Evolutionary conservation across 1,284 basidiomycete genomes (phyloP).

Genomic region (Austroboletus novae-zelandiae): DNA sequence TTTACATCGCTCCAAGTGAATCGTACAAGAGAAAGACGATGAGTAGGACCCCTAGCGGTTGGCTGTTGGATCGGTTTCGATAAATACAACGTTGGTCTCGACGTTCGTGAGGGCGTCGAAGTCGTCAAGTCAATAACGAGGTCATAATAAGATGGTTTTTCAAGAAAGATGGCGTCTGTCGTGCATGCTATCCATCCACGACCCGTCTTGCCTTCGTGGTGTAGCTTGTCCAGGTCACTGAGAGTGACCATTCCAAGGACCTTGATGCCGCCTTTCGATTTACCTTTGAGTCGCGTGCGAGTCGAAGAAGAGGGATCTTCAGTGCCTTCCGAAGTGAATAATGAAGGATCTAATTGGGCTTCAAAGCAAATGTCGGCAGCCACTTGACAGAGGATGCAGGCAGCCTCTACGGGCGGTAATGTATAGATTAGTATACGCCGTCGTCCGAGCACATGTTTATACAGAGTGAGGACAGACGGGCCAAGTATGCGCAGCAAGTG

Average conservation of each 20-base stretch:
- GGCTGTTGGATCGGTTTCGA: conserved; percentile 46
- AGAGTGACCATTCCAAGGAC: conserved; percentile 78
- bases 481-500: conserved; percentile 67
- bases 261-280: conserved; percentile 51
- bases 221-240: conserved; percentile 61
- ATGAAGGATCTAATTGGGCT: conserved; percentile 40
- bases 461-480: conserved; percentile 70
- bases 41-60: conserved; percentile 40
- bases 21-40: conserved; percentile 58
- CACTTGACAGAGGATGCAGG: conserved; percentile 72
- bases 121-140: conserved; percentile 74
- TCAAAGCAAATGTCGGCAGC: conserved; percentile 71
- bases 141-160: conserved; percentile 74
- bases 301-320: conserved; percentile 23
- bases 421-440: conserved; percentile 74
- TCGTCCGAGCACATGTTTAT: conserved; percentile 73
- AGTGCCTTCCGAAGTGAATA: conserved; percentile 18
- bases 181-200: conserved; percentile 82
- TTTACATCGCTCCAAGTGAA: conserved; percentile 81
- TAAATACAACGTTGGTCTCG: conserved; percentile 61
- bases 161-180: conserved; percentile 77
- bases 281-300: conserved; percentile 39
- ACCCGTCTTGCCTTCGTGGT: conserved; percentile 52
- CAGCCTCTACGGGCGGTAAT: conserved; percentile 71
- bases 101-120: conserved; percentile 53